A percentile compares a stretch with the other conserved stretches of the same genome.
Conservation (phyloP, 768 basidiomycete genomes). For the Mycena rosella region DNA sequence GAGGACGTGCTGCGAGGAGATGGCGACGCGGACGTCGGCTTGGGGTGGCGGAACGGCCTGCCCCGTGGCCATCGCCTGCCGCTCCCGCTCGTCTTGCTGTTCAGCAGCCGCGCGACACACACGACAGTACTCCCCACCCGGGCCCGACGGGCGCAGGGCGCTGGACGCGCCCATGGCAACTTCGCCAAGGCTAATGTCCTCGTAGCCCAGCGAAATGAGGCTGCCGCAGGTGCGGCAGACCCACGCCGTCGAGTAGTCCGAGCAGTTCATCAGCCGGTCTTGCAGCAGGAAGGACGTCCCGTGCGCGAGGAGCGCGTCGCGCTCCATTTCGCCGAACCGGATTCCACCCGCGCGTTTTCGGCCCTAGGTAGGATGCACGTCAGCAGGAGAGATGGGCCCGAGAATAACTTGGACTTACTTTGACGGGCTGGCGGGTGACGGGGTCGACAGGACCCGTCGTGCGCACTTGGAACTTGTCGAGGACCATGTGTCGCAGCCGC, state of each 20-base stretch:
- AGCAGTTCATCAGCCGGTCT: constrained; percentile 99
- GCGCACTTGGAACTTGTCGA: constrained; percentile 99
- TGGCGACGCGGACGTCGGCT: constrained; percentile 71
- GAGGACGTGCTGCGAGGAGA: constrained; percentile 78
- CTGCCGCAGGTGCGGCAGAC: constrained; percentile 97
- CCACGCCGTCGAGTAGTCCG: constrained; percentile 99
- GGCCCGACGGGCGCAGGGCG: constrained; percentile 71
- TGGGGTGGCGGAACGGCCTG: constrained; percentile 57
- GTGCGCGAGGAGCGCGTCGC: constrained; percentile 98
- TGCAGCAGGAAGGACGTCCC: constrained; percentile 98
- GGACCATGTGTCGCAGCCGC: constrained; percentile 98
- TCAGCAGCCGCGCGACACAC: constrained; percentile 86
- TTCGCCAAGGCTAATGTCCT: constrained; percentile 84
- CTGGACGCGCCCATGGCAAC: constrained; percentile 63
- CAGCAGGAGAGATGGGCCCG: background rate
- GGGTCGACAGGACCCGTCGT: constrained; percentile 98
- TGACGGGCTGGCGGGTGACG: constrained; percentile 96
- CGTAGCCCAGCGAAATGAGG: constrained; percentile 95
- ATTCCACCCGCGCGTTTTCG: constrained; percentile 99
- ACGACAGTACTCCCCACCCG: constrained; percentile 94
- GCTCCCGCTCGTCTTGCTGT: constrained; percentile 70
- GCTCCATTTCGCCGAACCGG: constrained; percentile 99
- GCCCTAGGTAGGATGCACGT: constrained; percentile 69
- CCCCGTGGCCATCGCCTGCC: constrained; percentile 70
- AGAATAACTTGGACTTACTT: constrained; percentile 64